A percentile compares a stretch with the other conserved stretches of the same genome.
Evolutionary conservation across 75 land plant species (phyloP).

Genomic region (Selaginella tamariscina): DNA sequence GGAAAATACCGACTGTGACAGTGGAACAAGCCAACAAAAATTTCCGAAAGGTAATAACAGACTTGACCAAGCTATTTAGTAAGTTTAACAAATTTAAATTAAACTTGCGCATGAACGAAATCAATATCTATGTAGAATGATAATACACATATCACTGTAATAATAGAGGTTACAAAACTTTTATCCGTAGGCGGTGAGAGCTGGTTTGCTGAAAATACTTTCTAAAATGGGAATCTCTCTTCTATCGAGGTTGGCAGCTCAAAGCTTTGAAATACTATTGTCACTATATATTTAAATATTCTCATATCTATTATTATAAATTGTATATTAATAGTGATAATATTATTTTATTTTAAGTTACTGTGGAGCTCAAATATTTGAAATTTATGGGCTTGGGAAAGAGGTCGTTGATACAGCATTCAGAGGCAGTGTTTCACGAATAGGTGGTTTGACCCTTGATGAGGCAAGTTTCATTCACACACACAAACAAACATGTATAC

Average conservation of each 20-base stretch:
- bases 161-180: neutral
- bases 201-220: slow-evolving; percentile 86
- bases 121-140: too few relatives aligned
- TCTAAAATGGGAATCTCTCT: slow-evolving; percentile 98
- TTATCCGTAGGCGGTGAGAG: slow-evolving; percentile 53
- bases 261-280: too few relatives aligned
- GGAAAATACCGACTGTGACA: slow-evolving; percentile 90
- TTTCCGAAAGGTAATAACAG: slow-evolving; percentile 67
- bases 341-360: slow-evolving; percentile 45
- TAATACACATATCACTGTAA: too few relatives aligned
- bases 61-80: too few relatives aligned
- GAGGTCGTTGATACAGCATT: slow-evolving; percentile 80
- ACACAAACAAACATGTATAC: too few relatives aligned
- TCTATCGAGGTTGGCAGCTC: slow-evolving; percentile 60
- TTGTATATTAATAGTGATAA: too few relatives aligned
- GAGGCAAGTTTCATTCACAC: too few relatives aligned
- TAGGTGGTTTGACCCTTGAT: slow-evolving; percentile 79
- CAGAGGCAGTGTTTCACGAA: slow-evolving; percentile 72
- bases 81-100: neutral
- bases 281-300: too few relatives aligned
- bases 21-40: slow-evolving; percentile 94
- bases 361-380: slow-evolving; percentile 98
- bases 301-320: too few relatives aligned
- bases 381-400: slow-evolving; percentile 80
- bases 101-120: neutral